phyloP scores from a whole-genome alignment of 2,329 filamentous ascomycete genomes.

The Aspergillus flavus region DNA sequence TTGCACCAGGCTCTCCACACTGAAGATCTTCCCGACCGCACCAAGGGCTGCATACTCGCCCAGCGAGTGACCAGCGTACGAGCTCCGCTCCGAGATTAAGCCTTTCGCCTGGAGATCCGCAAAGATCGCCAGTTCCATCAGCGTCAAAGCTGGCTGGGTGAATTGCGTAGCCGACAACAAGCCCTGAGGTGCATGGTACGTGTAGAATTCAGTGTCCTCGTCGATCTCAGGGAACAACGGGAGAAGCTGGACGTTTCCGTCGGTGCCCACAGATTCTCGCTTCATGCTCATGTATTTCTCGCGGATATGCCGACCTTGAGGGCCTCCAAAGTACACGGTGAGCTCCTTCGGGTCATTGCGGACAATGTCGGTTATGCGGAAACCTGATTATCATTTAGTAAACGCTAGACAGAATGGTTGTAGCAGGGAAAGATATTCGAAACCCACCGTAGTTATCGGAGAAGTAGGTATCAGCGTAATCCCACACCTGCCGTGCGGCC shows the following conservation, averaged over 20 bases:
- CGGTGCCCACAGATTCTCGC: constrained; percentile 92
- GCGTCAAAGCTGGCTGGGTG: constrained; percentile 92
- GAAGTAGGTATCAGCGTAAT: constrained; percentile 95
- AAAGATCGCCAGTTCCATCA: constrained; percentile 99
- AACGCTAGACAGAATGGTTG: not conserved
- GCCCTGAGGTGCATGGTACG: constrained; percentile 91
- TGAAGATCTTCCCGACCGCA: constrained; percentile 96
- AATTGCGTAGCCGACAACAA: constrained; percentile 97
- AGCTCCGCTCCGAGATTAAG: constrained; percentile 92
- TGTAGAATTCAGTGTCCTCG: constrained; percentile 92
- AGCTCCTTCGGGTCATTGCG: constrained; percentile 99
- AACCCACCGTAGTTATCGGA: constrained; percentile 98
- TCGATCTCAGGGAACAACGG: constrained; percentile 99
- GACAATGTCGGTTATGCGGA: constrained; percentile 71
- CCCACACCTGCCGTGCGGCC: constrained; percentile 98
- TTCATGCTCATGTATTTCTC: constrained; percentile 99
- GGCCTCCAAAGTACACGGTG: constrained; percentile 96
- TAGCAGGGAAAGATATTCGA: not conserved
- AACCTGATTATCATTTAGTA: constrained; percentile 47
- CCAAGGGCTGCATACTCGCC: constrained; percentile 98
- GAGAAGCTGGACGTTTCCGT: constrained; percentile 94
- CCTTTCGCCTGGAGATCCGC: constrained; percentile 99
- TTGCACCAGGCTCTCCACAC: constrained; percentile 95
- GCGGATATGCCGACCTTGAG: constrained; percentile 93
- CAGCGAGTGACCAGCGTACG: constrained; percentile 95